Evolutionary conservation across 2,329 filamentous ascomycete genomes (phyloP).

Genomic region (Diaporthe sp.): DNA sequence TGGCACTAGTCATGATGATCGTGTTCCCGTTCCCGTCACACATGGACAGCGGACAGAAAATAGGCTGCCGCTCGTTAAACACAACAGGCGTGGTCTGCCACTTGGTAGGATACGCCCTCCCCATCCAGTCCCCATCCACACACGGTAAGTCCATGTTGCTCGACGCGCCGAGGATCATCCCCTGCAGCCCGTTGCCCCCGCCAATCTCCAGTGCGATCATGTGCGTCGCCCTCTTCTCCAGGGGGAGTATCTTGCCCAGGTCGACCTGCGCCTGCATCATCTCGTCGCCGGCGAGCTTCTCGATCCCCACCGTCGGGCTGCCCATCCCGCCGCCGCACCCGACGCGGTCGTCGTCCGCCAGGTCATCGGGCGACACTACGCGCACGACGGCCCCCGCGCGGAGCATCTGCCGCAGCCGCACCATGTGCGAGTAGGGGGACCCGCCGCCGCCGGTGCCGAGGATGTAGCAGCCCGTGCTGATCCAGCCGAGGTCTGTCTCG

Average conservation of each 20-base stretch:
- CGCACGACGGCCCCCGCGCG: slow-evolving; percentile 63
- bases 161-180: slow-evolving; percentile 68
- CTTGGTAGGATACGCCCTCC: slow-evolving; percentile 66
- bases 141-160: slow-evolving; percentile 64
- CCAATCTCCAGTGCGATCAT: slow-evolving; percentile 76
- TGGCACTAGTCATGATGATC: slow-evolving; percentile 62
- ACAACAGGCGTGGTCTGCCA: slow-evolving; percentile 69
- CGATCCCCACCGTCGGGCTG: slow-evolving; percentile 71
- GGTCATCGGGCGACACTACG: slow-evolving; percentile 64
- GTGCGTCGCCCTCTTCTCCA: slow-evolving; percentile 61
- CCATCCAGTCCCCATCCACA: slow-evolving; percentile 65
- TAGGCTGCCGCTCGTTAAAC: slow-evolving; percentile 61
- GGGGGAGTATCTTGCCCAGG: slow-evolving; percentile 63
- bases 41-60: slow-evolving; percentile 62
- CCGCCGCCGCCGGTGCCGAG: slow-evolving; percentile 73
- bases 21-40: slow-evolving; percentile 67
- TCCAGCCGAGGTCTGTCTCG: slow-evolving; percentile 70
- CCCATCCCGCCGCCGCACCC: slow-evolving; percentile 71
- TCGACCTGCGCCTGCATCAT: slow-evolving; percentile 64
- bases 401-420: slow-evolving; percentile 65
- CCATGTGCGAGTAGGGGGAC: slow-evolving; percentile 64
- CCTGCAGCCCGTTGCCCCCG: slow-evolving; percentile 74
- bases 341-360: slow-evolving; percentile 65
- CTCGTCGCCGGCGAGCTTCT: slow-evolving; percentile 71
- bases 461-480: slow-evolving; percentile 71